Percentiles rank a stretch among this genome's conserved stretches.
Evolutionary conservation across 2,329 filamentous ascomycete genomes (phyloP).

Genomic region (Neoarthrinium moseri): DNA sequence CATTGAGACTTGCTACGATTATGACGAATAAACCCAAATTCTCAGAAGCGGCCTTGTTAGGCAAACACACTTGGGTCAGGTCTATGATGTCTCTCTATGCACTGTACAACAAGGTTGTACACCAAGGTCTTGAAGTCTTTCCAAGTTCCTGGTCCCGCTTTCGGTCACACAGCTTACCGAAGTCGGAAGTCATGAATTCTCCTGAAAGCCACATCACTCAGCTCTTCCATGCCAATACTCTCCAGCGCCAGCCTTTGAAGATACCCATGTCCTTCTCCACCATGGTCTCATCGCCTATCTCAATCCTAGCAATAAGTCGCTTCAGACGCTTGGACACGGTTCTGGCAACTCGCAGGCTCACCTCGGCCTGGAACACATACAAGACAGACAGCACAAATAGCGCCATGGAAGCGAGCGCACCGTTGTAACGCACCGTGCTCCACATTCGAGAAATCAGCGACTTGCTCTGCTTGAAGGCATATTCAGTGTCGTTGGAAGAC

Average conservation of each 20-base stretch:
- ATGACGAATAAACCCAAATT: no score
- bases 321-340: conserved; percentile 51
- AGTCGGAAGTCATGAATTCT: no score
- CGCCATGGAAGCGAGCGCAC: conserved; percentile 46
- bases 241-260: conserved; percentile 56
- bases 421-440: conserved; percentile 40
- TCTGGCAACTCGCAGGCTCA: conserved; percentile 52
- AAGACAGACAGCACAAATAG: conserved; percentile 57
- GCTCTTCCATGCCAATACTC: conserved; percentile 46
- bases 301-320: conserved; percentile 45
- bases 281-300: conserved; percentile 44
- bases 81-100: no score
- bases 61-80: no score
- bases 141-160: no score
- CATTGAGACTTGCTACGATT: no score
- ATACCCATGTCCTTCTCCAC: conserved; percentile 47
- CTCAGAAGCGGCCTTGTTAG: no score
- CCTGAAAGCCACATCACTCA: no score
- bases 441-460: conserved; percentile 50
- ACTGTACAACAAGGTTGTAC: no score
- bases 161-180: no score
- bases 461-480: conserved; percentile 53
- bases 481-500: conserved; percentile 53
- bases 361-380: conserved; percentile 59
- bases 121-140: no score